Evolutionary conservation across 352 stramenopile genomes (phyloP), one percentile per base, ranked within the genome.

Genomic region (Phytopythium delawarense): DNA sequence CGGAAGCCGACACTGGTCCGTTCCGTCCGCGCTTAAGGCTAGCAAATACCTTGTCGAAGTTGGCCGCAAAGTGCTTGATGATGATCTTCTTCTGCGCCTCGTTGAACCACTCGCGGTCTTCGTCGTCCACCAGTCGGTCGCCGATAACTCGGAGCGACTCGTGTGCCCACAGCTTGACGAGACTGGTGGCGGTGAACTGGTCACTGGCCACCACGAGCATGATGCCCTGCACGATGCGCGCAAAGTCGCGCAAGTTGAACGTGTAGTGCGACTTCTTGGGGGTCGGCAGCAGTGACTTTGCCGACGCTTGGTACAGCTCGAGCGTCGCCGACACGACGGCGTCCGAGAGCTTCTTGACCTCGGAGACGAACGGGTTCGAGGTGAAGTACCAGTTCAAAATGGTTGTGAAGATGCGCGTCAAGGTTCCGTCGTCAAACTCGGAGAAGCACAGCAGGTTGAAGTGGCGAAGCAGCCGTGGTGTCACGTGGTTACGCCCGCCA

Each of bases 211-310:
- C 78, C 5, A 97, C 86, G 16, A 98, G 75, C 76, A 98, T 93
- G 30, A 98, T 89, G 32, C 94, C 94, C 61, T 98, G 94, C 8
- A 98, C 85, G 39, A 98, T 92, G 49, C 93, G 76, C 37, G 85
- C 91, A 59, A 98, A 98, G 66, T 98, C 94, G 7, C 94, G 84
- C 55, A 98, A 63, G 52, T 98, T 98, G 72, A 98, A 98, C 18
- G 94, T 98, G 74, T 98, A 98, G 74, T 98, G 95, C 18, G 86
- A 96, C 75, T 98, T 98, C 30, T 92, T 91, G 0, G 95, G 95
- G 15, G 95, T 98, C 30, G 94, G 93, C 4, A 98, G 78, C 34
- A 98, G 71, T 28, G 79, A 69, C 21, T 78, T 74, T 75, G 96
- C 96, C 4, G 84, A 74, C 11, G 84, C 75, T 62, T 93, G 81